phyloP scores from a whole-genome alignment of 176 grass and related monocot genomes.

The Elaeis guineensis region DNA sequence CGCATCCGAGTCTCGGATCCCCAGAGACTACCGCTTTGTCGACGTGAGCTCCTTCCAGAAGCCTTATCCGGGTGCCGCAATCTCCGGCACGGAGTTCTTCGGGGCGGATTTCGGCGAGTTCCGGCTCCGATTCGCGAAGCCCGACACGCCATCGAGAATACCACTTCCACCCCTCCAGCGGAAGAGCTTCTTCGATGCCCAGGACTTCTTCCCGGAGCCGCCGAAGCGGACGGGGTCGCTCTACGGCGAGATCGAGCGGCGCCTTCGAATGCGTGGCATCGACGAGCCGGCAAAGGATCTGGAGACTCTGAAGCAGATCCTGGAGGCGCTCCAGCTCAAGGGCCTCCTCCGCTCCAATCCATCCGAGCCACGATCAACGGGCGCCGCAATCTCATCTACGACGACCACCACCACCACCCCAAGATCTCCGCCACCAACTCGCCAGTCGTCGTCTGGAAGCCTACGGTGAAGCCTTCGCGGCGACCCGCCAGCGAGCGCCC shows the following conservation, averaged over 20 bases:
- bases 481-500: constrained; percentile 1
- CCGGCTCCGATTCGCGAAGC: constrained; percentile 1
- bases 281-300: constrained; percentile 60
- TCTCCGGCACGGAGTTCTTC: constrained; percentile 3
- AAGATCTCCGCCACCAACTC: constrained; percentile 4
- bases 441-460: constrained; percentile 73
- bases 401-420: neutral
- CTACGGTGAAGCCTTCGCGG: constrained; percentile 13
- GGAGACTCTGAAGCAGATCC: constrained; percentile 85
- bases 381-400: constrained; percentile 19
- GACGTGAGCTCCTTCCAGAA: constrained; percentile 42
- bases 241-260: constrained; percentile 84
- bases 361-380: neutral
- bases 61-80: neutral
- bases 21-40: constrained; percentile 60
- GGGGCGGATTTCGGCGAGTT: constrained; percentile 1
- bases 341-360: constrained; percentile 49
- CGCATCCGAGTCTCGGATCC: constrained; percentile 64
- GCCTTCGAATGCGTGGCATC: constrained; percentile 78
- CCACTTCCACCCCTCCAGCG: constrained; percentile 25
- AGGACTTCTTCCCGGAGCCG: constrained; percentile 77
- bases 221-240: constrained; percentile 35
- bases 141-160: neutral
- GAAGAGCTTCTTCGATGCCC: constrained; percentile 59
- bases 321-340: constrained; percentile 86